A percentile compares a stretch with the other conserved stretches of the same genome.
phyloP scores from a whole-genome alignment of 192 early-diverging fungal genomes.

The Chytriomyces hyalinus region DNA sequence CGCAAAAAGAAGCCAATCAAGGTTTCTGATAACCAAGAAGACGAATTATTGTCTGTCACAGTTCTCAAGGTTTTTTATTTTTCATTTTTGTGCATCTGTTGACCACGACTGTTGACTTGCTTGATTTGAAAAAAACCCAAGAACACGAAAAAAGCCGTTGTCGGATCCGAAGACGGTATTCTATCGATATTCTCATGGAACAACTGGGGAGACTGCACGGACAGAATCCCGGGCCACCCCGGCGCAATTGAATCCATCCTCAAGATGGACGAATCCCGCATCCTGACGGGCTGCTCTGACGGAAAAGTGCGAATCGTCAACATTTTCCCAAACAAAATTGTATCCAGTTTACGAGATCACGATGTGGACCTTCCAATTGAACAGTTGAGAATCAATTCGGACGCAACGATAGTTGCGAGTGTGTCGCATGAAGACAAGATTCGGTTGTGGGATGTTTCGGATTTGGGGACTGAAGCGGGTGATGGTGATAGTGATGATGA shows the following conservation, averaged over 20 bases:
- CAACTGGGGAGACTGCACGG: slow-evolving; percentile 91
- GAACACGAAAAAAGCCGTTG: slow-evolving; percentile 81
- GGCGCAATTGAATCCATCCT: slow-evolving; percentile 84
- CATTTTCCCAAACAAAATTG: slow-evolving; percentile 88
- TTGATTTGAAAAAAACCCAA: slow-evolving; percentile 44
- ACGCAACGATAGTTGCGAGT: slow-evolving; percentile 77
- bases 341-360: slow-evolving; percentile 89
- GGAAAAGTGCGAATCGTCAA: slow-evolving; percentile 84
- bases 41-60: slow-evolving; percentile 86
- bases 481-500: slow-evolving; percentile 77
- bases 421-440: slow-evolving; percentile 87
- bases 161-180: slow-evolving; percentile 89
- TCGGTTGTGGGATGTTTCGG: slow-evolving; percentile 78
- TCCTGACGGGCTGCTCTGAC: slow-evolving; percentile 91
- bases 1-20: slow-evolving; percentile 83
- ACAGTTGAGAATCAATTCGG: slow-evolving; percentile 70
- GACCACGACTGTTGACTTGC: slow-evolving; percentile 17
- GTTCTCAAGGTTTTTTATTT: slow-evolving; percentile 63
- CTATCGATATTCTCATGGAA: slow-evolving; percentile 88
- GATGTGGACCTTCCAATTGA: slow-evolving; percentile 87
- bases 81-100: not conserved
- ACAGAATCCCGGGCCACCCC: slow-evolving; percentile 95
- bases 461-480: slow-evolving; percentile 63
- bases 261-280: slow-evolving; percentile 81
- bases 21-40: slow-evolving; percentile 93